Conservation (phyloP, 768 basidiomycete genomes). For the Bullera alba region DNA sequence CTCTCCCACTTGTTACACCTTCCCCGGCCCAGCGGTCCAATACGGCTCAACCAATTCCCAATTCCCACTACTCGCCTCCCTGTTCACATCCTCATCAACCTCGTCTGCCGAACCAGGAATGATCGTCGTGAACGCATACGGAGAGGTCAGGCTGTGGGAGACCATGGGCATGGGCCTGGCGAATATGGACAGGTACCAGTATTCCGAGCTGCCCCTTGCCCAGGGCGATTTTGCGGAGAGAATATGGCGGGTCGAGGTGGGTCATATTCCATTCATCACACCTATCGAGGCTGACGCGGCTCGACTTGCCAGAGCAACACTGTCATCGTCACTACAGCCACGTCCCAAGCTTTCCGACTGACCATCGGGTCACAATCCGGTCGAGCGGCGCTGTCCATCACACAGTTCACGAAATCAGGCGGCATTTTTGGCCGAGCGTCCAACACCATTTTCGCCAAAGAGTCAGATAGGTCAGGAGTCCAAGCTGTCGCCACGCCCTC, state of each 20-base stretch:
- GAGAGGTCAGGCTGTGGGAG: slow-evolving; percentile 79
- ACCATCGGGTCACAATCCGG: slow-evolving; percentile 36
- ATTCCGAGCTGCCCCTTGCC: slow-evolving; percentile 23
- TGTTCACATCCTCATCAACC: slow-evolving; percentile 49
- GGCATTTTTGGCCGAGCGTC: slow-evolving; percentile 44
- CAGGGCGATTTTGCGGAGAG: slow-evolving; percentile 34
- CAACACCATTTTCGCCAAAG: slow-evolving; percentile 25
- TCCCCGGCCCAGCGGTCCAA: slow-evolving; percentile 31
- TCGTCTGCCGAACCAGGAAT: slow-evolving; percentile 74
- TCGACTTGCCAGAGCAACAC: slow-evolving; percentile 17
- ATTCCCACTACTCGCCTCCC: slow-evolving; percentile 37
- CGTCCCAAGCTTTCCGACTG: slow-evolving; percentile 35
- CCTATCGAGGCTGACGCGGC: not conserved
- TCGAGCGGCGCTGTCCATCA: slow-evolving; percentile 21
- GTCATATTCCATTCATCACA: slow-evolving; percentile 5
- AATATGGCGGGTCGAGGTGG: slow-evolving; percentile 27
- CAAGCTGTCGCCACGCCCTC: slow-evolving; percentile 21
- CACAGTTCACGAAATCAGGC: slow-evolving; percentile 26
- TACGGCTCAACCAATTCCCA: slow-evolving; percentile 2
- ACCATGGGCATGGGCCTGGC: slow-evolving; percentile 53
- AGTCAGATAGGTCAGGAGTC: slow-evolving; percentile 22
- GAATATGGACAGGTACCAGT: slow-evolving; percentile 42
- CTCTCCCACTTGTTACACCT: slow-evolving; percentile 39
- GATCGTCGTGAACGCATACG: slow-evolving; percentile 64
- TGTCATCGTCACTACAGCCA: slow-evolving; percentile 40